Evolutionary conservation across 1,139 yeast species (phyloP), one percentile per base, ranked within the genome.

Genomic region (Sugiyamaella grinbergsii): DNA sequence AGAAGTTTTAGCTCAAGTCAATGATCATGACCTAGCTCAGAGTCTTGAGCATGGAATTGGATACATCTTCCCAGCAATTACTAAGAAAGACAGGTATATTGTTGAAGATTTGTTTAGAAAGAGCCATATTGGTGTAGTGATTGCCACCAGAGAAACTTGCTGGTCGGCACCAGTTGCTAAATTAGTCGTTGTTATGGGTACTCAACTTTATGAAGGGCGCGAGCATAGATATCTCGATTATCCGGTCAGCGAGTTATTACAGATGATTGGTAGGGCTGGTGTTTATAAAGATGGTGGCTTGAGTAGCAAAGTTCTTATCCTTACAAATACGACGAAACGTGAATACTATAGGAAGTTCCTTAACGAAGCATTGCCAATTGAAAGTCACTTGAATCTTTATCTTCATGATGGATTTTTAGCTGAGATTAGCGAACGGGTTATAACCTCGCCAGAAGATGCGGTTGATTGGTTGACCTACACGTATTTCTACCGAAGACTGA

Each of bases 391-490:
- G 59, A 78, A 78, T 48, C 68, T 73, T 10, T 69, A 72, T 41
- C 61, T 90, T 15, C 83, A 80, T 53, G 96, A 91, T 62, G 76
- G 79, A 0, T 75, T 93, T 42, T 68, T 86, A 38, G 78, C 80
- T 37, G 98, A 90, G 58, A 82, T 90, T 13, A 79, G 85, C 47
- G 79, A 82, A 11, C 75, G 80, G 1, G 73, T 82, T n/a, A 77
- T 93, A 52, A 77, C 74, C 46, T 74, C 80, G 4, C 81, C 87
- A 62, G 97, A 91, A 61, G 95, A 87, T 57, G 87, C 95, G 58
- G 79, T 94, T 54, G 97, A 91, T 62, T 88, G 96, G 94, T 64
- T 94, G 37, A 86, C 97, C 0, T 87, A 80, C 67, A 79, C 96
- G 0, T 86, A 82, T 60, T 87, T 90, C 62, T 94, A 88, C 69